A percentile compares a stretch with the other conserved stretches of the same genome.
phyloP scores from a whole-genome alignment of 257 asterid species.

The Coffea canephora region DNA sequence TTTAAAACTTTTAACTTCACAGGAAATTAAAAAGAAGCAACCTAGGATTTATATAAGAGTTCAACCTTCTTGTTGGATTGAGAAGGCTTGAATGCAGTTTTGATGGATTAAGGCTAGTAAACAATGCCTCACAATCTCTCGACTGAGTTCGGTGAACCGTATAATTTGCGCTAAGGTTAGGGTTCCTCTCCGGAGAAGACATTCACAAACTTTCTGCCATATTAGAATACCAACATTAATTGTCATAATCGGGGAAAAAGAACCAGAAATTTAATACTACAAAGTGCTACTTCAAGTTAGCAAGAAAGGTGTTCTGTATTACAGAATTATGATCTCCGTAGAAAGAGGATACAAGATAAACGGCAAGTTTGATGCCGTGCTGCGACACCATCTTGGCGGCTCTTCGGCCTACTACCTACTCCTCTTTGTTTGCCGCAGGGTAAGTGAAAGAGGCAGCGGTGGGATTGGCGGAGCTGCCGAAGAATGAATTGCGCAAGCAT shows the following conservation, averaged over 20 bases:
- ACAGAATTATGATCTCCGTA: constrained; percentile 74
- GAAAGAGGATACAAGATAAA: constrained; percentile 50
- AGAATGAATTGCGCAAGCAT: too few species aligned
- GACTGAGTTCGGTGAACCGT: constrained; percentile 54
- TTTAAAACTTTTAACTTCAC: neutral
- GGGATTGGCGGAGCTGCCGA: too few species aligned
- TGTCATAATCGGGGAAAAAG: too few species aligned
- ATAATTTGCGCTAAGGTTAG: constrained; percentile 48
- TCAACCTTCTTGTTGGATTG: constrained; percentile 51
- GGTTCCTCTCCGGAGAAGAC: constrained; percentile 69
- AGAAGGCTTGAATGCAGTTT: constrained; percentile 80
- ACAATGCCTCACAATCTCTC: constrained; percentile 59
- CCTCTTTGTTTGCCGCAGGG: neutral
- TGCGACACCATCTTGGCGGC: constrained; percentile 51
- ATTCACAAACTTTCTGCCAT: constrained; percentile 76
- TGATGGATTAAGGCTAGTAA: constrained; percentile 82
- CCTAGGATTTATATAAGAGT: neutral
- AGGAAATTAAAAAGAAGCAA: neutral
- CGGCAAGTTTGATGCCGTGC: constrained; percentile 67
- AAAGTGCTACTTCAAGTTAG: neutral
- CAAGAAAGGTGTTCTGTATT: constrained; percentile 2
- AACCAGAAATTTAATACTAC: too few species aligned
- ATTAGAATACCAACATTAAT: neutral
- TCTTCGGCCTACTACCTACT: neutral
- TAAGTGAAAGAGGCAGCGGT: too few species aligned